Percentiles rank a stretch among this genome's conserved stretches.
Evolutionary conservation across 306 rosid genomes (phyloP).

Genomic region (Neltuma alba): DNA sequence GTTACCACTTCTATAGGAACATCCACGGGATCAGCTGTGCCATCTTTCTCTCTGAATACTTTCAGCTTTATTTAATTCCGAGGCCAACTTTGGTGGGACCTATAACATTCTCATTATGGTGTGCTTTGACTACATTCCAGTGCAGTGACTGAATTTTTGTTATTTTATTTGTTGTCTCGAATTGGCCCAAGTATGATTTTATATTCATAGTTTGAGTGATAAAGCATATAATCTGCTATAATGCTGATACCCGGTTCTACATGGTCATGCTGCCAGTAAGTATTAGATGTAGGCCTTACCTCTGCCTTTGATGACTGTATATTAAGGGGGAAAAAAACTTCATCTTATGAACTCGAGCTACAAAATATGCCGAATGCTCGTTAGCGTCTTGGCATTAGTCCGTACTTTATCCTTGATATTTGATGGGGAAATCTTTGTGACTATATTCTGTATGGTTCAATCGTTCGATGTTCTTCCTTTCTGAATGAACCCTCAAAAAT

Average conservation of each 20-base stretch:
- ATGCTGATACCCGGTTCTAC: neutral
- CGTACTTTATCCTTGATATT: neutral
- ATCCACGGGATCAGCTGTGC: neutral
- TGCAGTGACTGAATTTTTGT: neutral
- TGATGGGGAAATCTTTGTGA: neutral
- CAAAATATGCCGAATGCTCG: neutral
- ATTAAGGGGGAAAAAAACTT: constrained; percentile 2
- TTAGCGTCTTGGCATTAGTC: neutral
- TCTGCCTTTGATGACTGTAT: neutral
- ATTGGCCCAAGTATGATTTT: neutral
- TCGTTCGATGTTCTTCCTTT: neutral
- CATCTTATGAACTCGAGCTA: neutral
- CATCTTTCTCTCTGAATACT: neutral
- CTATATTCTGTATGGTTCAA: neutral
- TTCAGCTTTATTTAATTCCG: neutral
- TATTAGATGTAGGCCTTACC: constrained; percentile 9
- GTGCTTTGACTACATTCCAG: neutral
- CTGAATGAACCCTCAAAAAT: neutral
- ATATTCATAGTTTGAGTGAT: neutral
- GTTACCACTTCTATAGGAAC: neutral
- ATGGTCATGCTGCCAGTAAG: neutral
- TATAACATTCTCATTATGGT: neutral
- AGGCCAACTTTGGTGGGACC: neutral
- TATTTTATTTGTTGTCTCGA: neutral
- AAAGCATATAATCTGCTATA: neutral